phyloP scores from a whole-genome alignment of 1,284 basidiomycete genomes.

The Hemileia vastatrix region DNA sequence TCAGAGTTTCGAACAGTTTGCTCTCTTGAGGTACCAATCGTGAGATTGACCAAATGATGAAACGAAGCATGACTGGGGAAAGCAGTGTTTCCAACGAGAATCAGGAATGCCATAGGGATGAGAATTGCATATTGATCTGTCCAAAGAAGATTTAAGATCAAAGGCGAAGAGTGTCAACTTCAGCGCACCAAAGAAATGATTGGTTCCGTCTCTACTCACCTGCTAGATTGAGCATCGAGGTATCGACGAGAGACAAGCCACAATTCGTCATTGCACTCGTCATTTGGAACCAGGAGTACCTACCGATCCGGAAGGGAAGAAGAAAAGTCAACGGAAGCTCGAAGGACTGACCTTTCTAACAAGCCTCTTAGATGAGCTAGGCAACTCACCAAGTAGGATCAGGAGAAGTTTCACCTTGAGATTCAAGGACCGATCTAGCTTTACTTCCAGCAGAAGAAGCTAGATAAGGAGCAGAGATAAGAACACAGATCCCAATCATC shows the following conservation, averaged over 20 bases:
- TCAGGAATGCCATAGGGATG: conserved; percentile 26
- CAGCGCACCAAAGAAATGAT: too few species aligned
- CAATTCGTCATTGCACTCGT: conserved; percentile 40
- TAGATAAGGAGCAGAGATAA: conserved; percentile 33
- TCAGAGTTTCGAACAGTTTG: conserved; percentile 61
- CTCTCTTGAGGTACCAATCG: conserved; percentile 52
- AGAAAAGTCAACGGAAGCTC: neutral
- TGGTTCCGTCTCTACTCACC: conserved; percentile 23
- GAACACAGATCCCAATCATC: neutral
- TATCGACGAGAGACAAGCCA: conserved; percentile 38
- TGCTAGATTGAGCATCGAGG: conserved; percentile 33
- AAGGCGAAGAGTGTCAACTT: too few species aligned
- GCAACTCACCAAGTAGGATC: neutral
- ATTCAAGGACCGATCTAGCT: conserved; percentile 28
- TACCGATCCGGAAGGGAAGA: conserved; percentile 3
- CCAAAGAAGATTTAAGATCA: too few species aligned
- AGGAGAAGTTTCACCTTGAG: conserved; percentile 30
- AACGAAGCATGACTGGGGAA: conserved; percentile 39
- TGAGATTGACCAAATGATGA: conserved; percentile 56
- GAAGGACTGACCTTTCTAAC: too few species aligned
- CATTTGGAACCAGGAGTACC: conserved; percentile 40
- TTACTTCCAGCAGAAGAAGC: conserved; percentile 27
- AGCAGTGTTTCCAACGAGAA: conserved; percentile 10
- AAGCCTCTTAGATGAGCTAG: too few species aligned
- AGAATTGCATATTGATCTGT: conserved; percentile 32